Evolutionary conservation across 2,329 filamentous ascomycete genomes (phyloP).

Genomic region (Penicillium psychrosexuale): DNA sequence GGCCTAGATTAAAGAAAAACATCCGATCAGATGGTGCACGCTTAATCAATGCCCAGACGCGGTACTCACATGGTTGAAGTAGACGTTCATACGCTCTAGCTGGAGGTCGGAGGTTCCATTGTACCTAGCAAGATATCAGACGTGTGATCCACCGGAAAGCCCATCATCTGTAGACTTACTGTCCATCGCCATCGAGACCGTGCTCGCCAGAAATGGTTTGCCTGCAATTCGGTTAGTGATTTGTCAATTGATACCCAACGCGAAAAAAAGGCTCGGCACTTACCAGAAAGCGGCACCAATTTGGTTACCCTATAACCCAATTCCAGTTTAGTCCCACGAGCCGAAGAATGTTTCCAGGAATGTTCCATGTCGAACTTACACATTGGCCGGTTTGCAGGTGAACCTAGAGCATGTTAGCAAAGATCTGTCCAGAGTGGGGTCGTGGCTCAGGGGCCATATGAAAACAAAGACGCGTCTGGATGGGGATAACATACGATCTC

Average conservation of each 20-base stretch:
- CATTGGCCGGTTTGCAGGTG: constrained; percentile 99
- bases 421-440: constrained; percentile 31
- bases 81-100: constrained; percentile 99
- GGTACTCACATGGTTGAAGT: constrained; percentile 81
- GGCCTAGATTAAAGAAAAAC: constrained; percentile 56
- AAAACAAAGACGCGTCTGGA: constrained; percentile 38
- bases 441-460: constrained; percentile 28
- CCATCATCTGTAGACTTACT: not conserved
- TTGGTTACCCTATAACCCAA: constrained; percentile 83
- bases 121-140: constrained; percentile 61
- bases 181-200: constrained; percentile 77
- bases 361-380: constrained; percentile 58
- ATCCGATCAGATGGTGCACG: not conserved
- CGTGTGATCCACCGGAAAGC: constrained; percentile 9
- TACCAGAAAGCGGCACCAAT: constrained; percentile 99
- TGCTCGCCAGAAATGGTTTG: constrained; percentile 86
- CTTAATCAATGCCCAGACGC: not conserved
- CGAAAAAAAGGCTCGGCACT: constrained; percentile 33
- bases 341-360: constrained; percentile 5
- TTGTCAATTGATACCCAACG: constrained; percentile 17
- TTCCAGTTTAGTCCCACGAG: constrained; percentile 26
- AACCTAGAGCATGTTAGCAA: constrained; percentile 64
- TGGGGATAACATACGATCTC: constrained; percentile 60
- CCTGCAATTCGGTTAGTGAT: constrained; percentile 52
- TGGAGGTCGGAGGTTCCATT: constrained; percentile 98